Conservation (phyloP, 306 rosid species). For the Quercus variabilis region DNA sequence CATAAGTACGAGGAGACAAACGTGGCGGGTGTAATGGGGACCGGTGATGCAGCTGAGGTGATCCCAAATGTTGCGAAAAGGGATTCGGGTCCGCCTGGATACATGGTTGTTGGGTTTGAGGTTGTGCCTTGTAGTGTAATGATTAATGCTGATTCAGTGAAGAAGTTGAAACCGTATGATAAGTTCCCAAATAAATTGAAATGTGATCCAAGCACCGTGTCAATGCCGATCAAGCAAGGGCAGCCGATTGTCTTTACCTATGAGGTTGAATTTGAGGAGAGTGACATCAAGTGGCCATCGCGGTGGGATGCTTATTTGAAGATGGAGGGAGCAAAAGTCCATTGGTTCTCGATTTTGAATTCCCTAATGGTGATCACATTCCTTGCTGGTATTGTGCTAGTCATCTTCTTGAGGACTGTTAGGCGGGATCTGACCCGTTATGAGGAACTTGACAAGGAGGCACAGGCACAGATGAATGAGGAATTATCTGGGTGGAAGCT, state of each 20-base stretch:
- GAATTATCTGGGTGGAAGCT: constrained; percentile 99
- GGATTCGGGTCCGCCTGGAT: constrained; percentile 61
- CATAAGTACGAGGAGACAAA: constrained; percentile 85
- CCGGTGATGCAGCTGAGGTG: constrained; percentile 85
- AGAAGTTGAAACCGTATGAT: constrained; percentile 46
- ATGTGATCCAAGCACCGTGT: constrained; percentile 74
- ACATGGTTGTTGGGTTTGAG: constrained; percentile 97
- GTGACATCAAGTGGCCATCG: constrained; percentile 97
- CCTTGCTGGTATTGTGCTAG: constrained; percentile 93
- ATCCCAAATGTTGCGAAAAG: constrained; percentile 48
- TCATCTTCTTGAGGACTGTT: constrained; percentile 90
- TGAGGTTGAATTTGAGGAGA: constrained; percentile 84
- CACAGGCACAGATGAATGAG: constrained; percentile 98
- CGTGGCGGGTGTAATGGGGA: constrained; percentile 89
- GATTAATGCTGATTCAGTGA: constrained; percentile 53
- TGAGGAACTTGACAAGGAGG: constrained; percentile 97
- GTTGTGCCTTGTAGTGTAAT: constrained; percentile 76
- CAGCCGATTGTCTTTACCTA: constrained; percentile 70
- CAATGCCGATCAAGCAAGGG: constrained; percentile 70
- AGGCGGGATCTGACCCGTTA: constrained; percentile 87
- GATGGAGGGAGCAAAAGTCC: constrained; percentile 97
- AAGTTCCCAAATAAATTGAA: constrained; percentile 51
- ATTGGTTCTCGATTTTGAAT: constrained; percentile 94
- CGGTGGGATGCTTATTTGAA: constrained; percentile 99
- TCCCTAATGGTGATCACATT: constrained; percentile 95